Evolutionary conservation across 176 grass and related monocot species (phyloP).

Genomic region (Oryza longistaminata): DNA sequence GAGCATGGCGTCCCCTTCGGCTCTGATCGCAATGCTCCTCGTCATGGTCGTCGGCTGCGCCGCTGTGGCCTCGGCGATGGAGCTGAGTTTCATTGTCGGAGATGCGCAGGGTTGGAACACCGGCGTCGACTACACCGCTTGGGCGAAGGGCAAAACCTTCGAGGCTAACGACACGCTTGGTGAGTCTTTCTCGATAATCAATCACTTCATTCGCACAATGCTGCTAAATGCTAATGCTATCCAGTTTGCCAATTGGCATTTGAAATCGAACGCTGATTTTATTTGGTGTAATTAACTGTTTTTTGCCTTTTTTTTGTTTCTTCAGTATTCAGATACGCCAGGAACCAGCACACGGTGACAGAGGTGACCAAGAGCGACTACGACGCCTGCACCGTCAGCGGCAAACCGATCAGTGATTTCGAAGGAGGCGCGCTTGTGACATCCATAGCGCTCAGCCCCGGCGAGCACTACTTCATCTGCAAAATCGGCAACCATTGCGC

Average conservation of each 20-base stretch:
- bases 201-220: not conserved
- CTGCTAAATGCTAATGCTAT: not conserved
- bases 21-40: constrained; percentile 47
- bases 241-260: not conserved
- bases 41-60: constrained; percentile 45
- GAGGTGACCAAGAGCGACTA: constrained; percentile 42
- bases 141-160: constrained; percentile 50
- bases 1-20: constrained; percentile 39
- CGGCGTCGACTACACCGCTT: constrained; percentile 37
- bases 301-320: not conserved
- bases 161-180: constrained; percentile 43
- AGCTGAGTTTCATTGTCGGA: constrained; percentile 48
- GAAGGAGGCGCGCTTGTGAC: not conserved
- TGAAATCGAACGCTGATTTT: too few species aligned
- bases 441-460: constrained; percentile 41
- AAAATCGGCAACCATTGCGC: constrained; percentile 51
- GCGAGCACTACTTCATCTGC: constrained; percentile 79
- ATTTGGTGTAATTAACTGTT: too few species aligned
- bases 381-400: constrained; percentile 54
- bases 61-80: constrained; percentile 28
- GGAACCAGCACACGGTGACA: not conserved
- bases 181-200: constrained; percentile 1
- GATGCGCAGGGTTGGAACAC: constrained; percentile 47
- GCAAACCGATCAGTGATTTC: constrained; percentile 23
- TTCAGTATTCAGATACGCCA: not conserved